Percentiles rank a stretch among this genome's conserved stretches.
Conservation (phyloP, 2,329 filamentous ascomycete genomes). For the Furcasterigmium furcatum region DNA sequence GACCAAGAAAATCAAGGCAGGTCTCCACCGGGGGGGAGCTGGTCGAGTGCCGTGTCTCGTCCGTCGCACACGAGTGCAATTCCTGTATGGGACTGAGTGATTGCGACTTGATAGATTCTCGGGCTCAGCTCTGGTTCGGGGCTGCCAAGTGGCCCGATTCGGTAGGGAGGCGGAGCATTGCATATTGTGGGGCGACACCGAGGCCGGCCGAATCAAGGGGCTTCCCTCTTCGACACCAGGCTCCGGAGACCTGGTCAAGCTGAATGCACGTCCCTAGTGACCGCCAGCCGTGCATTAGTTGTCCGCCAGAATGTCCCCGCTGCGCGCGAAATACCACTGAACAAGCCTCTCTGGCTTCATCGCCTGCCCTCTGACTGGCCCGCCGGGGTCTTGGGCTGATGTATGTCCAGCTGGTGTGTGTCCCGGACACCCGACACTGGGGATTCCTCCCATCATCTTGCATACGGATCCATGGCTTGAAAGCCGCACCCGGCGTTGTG, state of each 20-base stretch:
- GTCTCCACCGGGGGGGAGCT: no score
- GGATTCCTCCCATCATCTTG: no score
- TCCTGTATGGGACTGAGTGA: no score
- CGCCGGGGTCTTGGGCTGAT: background rate
- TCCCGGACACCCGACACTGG: no score
- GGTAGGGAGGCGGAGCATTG: slow-evolving; percentile 10
- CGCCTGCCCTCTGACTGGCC: background rate
- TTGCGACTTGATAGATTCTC: no score
- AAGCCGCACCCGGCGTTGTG: no score
- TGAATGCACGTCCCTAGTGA: background rate
- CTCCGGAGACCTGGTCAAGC: slow-evolving; percentile 9
- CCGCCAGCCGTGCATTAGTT: background rate
- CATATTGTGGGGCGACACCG: slow-evolving; percentile 7
- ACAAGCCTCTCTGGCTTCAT: background rate
- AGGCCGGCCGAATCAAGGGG: slow-evolving; percentile 8
- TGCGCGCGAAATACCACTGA: background rate
- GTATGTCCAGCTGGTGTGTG: background rate
- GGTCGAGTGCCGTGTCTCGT: no score
- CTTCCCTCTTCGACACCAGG: background rate
- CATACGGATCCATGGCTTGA: no score
- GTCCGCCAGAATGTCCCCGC: background rate
- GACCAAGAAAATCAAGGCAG: no score
- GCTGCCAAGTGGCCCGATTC: slow-evolving; percentile 5
- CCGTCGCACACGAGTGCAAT: no score
- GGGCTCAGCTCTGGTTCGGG: background rate